A percentile compares a stretch with the other conserved stretches of the same genome.
These are phyloP conservation scores for Ophiostoma sp. DNA, from an alignment of 2,329 filamentous ascomycete genomes.

Conservation along the genomic window DNA sequence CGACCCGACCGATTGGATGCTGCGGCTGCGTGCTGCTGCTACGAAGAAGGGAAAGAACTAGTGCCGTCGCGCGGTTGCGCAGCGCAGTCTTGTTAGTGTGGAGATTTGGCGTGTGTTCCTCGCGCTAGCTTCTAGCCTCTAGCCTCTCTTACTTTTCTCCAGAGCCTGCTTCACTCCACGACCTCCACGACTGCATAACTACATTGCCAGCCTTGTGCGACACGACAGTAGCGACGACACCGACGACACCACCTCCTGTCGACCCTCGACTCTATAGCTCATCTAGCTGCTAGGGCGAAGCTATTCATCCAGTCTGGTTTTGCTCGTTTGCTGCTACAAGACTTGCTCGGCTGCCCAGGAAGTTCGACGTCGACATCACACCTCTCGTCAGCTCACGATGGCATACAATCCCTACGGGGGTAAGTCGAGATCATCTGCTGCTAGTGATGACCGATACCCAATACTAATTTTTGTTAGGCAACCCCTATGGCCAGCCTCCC, in stretches of 20 bases:
- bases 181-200: conserved; percentile 1
- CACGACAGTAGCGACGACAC: neutral
- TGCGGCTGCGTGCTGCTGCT: neutral
- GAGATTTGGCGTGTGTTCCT: conserved; percentile 1
- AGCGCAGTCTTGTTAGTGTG: neutral
- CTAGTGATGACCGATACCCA: neutral
- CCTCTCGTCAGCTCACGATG: conserved; percentile 36
- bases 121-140: conserved; percentile 13
- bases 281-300: too few species aligned
- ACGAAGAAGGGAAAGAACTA: conserved; percentile 1
- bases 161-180: conserved; percentile 6
- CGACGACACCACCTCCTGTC: too few species aligned
- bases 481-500: conserved; percentile 68
- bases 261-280: too few species aligned
- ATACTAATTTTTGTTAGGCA: conserved; percentile 25
- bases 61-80: conserved; percentile 3
- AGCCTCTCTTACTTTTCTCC: neutral
- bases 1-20: conserved; percentile 15
- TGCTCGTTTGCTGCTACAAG: neutral
- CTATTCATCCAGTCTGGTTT: neutral
- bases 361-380: neutral
- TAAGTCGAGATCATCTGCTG: conserved; percentile 27
- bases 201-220: conserved; percentile 10
- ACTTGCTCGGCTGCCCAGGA: neutral
- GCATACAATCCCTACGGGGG: conserved; percentile 58